Evolutionary conservation across 148 eudicot species (phyloP).

Genomic region (Rhododendron kiyosumense): DNA sequence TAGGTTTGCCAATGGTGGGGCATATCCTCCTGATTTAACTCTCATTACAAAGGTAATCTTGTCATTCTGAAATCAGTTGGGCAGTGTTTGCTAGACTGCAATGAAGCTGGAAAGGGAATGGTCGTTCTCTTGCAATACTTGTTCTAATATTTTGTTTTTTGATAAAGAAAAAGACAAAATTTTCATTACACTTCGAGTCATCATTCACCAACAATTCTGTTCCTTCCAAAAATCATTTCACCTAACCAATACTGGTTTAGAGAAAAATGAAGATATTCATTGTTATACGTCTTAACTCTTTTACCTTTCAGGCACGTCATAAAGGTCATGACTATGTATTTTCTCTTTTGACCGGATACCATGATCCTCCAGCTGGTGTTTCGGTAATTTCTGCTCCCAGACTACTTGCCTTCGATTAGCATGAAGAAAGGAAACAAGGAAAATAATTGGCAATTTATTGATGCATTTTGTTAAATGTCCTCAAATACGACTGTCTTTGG

Average conservation of each 20-base stretch:
- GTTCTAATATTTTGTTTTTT: not conserved
- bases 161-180: not conserved
- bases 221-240: not conserved
- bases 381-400: conserved; percentile 29
- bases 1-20: conserved; percentile 92
- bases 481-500: not conserved
- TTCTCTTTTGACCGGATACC: conserved; percentile 78
- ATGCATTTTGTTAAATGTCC: not conserved
- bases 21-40: conserved; percentile 85
- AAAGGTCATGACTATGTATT: conserved; percentile 86
- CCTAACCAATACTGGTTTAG: not conserved
- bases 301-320: conserved; percentile 68
- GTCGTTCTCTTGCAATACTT: not conserved
- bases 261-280: not conserved
- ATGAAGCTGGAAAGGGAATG: not conserved
- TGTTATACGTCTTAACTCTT: not conserved
- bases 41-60: conserved; percentile 67
- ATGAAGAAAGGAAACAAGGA: not conserved
- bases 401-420: not conserved
- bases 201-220: not conserved
- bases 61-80: not conserved
- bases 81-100: not conserved
- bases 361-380: conserved; percentile 92
- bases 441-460: not conserved
- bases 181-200: not conserved